Evolutionary conservation across 2,329 filamentous ascomycete genomes (phyloP).

Genomic region (Fonsecaea erecta): DNA sequence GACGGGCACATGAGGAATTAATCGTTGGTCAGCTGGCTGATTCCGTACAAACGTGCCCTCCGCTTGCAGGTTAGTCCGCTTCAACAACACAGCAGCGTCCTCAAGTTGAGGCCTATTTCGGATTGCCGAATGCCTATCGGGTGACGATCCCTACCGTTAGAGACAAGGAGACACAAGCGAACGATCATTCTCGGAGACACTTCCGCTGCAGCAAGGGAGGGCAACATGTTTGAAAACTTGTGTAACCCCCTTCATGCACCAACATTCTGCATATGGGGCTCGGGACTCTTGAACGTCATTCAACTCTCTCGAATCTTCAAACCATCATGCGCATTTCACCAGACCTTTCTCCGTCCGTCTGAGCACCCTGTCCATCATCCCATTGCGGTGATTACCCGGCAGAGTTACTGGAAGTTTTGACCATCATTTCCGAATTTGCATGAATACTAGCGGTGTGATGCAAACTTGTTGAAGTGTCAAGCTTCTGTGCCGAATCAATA

Average conservation of each 20-base stretch:
- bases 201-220: not conserved
- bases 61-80: not conserved
- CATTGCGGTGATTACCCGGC: not conserved
- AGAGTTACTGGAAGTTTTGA: not conserved
- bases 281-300: not conserved
- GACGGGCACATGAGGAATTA: not conserved
- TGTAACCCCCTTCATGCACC: not conserved
- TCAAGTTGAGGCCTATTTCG: conserved; percentile 7
- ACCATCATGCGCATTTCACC: not conserved
- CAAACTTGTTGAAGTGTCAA: not conserved
- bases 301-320: not conserved
- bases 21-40: not conserved
- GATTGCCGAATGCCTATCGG: not conserved
- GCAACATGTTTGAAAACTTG: not conserved
- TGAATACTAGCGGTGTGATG: not conserved
- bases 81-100: not conserved
- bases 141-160: not conserved
- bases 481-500: not conserved
- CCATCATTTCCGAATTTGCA: conserved; percentile 1
- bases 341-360: not conserved
- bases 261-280: not conserved
- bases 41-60: not conserved
- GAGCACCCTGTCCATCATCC: not conserved
- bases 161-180: not conserved
- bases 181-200: not conserved